These are phyloP conservation scores for Curvularia sp. DNA, from an alignment of 2,329 filamentous ascomycete species.

Conservation along the genomic window DNA sequence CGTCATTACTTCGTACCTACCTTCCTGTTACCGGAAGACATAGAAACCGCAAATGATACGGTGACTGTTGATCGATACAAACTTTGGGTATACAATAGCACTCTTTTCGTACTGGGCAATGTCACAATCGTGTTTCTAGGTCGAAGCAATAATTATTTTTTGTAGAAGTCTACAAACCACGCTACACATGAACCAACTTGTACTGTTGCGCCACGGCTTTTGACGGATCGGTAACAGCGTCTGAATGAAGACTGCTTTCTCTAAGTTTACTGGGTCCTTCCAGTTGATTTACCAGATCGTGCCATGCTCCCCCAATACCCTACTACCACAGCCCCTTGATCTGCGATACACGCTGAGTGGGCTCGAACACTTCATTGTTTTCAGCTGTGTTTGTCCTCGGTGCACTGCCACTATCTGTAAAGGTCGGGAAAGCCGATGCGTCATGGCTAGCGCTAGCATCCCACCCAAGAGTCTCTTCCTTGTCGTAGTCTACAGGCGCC, in stretches of 20 bases:
- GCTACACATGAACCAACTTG: background rate
- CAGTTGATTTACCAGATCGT: background rate
- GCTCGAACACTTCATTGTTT: constrained; percentile 61
- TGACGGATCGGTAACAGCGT: background rate
- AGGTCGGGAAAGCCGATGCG: constrained; percentile 51
- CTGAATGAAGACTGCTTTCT: background rate
- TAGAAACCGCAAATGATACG: background rate
- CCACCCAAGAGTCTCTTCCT: constrained; percentile 75
- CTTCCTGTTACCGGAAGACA: constrained; percentile 7
- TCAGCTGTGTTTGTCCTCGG: constrained; percentile 36
- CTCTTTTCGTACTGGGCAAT: background rate
- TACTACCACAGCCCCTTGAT: constrained; percentile 47
- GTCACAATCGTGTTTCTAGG: too few species aligned
- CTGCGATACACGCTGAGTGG: constrained; percentile 76
- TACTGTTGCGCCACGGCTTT: background rate
- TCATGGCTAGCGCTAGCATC: constrained; percentile 67
- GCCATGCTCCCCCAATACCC: background rate
- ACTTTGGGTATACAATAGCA: background rate
- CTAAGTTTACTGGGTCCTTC: background rate
- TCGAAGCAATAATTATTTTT: background rate
- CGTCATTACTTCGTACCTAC: constrained; percentile 27
- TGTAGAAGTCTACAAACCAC: background rate
- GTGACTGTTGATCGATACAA: background rate
- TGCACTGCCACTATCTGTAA: constrained; percentile 51
- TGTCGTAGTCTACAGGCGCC: constrained; percentile 73